phyloP scores from a whole-genome alignment of 2,329 filamentous ascomycete genomes.

The Pyrenophora graminea region DNA sequence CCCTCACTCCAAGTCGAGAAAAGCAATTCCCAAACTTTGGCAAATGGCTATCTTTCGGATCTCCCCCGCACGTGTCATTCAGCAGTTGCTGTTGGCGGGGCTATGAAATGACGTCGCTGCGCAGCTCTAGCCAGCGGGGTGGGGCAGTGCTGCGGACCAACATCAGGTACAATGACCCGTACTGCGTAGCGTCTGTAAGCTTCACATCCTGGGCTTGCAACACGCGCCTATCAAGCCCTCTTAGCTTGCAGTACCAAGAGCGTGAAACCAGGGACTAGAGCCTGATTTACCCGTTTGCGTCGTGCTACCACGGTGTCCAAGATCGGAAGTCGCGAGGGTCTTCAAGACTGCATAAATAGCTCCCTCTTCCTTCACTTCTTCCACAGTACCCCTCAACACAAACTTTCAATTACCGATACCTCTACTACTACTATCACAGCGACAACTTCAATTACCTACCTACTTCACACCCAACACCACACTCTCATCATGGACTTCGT shows the following conservation, averaged over 20 bases:
- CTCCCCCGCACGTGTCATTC: constrained; percentile 6
- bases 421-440: constrained; percentile 4
- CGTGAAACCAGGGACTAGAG: constrained; percentile 5
- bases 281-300: constrained; percentile 10
- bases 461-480: constrained; percentile 15
- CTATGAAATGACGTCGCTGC: constrained; percentile 14
- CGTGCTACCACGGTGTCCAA: neutral
- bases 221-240: neutral
- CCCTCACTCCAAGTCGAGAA: neutral
- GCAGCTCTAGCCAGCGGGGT: constrained; percentile 4
- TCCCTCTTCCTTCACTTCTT: neutral
- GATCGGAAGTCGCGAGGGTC: neutral
- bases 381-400: constrained; percentile 6
- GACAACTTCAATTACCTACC: constrained; percentile 3
- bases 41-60: neutral
- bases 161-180: constrained; percentile 14
- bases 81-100: constrained; percentile 5
- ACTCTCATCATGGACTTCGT: constrained; percentile 51
- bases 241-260: constrained; percentile 6
- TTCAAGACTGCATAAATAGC: constrained; percentile 17
- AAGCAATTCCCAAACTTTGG: neutral
- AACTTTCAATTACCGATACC: neutral
- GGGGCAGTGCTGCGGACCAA: constrained; percentile 2
- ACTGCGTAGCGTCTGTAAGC: neutral
- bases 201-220: neutral